A percentile compares a stretch with the other conserved stretches of the same genome.
These are phyloP conservation scores for Agrostemma githago DNA, from an alignment of 148 eudicot genomes.

Conservation along the genomic window DNA sequence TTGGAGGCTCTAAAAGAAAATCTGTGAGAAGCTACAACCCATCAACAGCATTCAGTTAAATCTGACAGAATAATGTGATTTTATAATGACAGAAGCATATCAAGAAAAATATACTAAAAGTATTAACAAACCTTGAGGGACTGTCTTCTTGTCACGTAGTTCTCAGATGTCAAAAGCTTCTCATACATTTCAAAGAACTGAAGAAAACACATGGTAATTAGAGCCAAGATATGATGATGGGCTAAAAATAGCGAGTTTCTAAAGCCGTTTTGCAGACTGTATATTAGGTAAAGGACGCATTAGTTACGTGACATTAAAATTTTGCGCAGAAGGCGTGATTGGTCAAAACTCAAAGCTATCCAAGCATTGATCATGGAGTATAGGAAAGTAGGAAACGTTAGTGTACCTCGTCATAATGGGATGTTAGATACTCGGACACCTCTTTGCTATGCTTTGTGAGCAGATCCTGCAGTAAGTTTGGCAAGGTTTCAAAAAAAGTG, in stretches of 20 bases:
- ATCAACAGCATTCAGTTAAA: conserved; percentile 19
- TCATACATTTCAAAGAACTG: conserved; percentile 91
- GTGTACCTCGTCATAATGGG: conserved; percentile 73
- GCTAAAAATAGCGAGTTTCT: too few species aligned
- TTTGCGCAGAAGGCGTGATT: too few species aligned
- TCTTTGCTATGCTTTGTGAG: conserved; percentile 71
- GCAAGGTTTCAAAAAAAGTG: too few species aligned
- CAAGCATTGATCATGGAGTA: background rate
- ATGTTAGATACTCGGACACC: conserved; percentile 64
- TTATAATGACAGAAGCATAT: background rate
- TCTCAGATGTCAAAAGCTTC: conserved; percentile 63
- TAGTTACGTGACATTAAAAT: too few species aligned
- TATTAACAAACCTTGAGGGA: conserved; percentile 70
- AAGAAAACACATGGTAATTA: conserved; percentile 23
- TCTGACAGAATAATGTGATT: background rate
- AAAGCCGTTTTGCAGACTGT: too few species aligned
- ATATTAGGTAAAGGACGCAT: too few species aligned
- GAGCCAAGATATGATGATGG: background rate
- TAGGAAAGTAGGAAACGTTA: background rate
- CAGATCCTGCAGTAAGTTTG: conserved; percentile 59
- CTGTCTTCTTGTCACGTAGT: conserved; percentile 95
- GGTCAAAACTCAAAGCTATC: conserved; percentile 2
- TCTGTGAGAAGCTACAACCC: conserved; percentile 78
- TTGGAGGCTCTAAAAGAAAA: conserved; percentile 93
- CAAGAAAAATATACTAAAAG: background rate